Base-by-base conservation (phyloP, 805 yeast genomes). In the Yarrowia sp. region DNA sequence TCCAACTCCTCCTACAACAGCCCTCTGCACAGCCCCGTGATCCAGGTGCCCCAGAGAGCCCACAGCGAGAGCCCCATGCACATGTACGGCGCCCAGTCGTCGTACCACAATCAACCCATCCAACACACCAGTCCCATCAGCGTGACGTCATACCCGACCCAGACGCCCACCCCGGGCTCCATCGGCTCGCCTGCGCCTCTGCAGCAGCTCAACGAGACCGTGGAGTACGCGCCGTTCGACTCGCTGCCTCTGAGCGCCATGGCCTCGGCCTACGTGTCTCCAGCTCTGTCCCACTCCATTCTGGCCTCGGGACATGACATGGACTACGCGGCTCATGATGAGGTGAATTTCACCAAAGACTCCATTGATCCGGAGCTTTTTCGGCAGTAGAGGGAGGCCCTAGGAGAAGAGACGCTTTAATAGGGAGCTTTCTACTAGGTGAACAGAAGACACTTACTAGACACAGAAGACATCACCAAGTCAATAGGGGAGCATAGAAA, bases 121-220 rank as follows among this genome's bases (percentile, higher is more conserved):
- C 58, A 52, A 14, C 58, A 52, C 43, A 19, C 58, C n/a, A 55
- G 61, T 15, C 61, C 61, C 36, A 30, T 24, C n/a, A 9, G 15
- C 6, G 61, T 40, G 20, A 39, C 61, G 14, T 53, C 60, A 8
- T 55, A 55, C 40, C 64, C 64, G 19, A 58, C 64, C 8, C 64
- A 58, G 64, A 58, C 64, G 9, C 64, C 64, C 10, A 58, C 64
- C 30, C 64, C 64, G 10, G 64, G 64, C 33, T 43, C 64, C 39
- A 58, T 43, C 9, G 64, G 64, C 8, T 58, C 64, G 8, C 64
- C 66, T 36, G 66, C 53, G 13, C 66, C 66, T 2, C 17, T 61
- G 44, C 53, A 47, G 44, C 66, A 61, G 55, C 66, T 61, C 55
- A 61, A 61, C 46, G 55, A 61, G 38, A 7, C 43, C 8, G 38